phyloP scores from a whole-genome alignment of 2,329 filamentous ascomycete species.

The Alternaria consortialis region DNA sequence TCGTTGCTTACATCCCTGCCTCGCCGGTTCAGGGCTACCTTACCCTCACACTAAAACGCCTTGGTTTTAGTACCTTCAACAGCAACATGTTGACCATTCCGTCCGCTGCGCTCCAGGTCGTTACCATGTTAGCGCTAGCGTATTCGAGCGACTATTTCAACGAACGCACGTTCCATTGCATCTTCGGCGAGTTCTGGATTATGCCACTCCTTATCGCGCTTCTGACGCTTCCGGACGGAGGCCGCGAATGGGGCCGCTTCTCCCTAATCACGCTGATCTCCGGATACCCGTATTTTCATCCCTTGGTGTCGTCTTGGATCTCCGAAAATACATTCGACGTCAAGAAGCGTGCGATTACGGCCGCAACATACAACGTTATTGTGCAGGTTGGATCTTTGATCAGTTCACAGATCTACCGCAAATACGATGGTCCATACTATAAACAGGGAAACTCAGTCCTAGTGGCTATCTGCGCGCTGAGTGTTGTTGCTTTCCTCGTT shows the following conservation, averaged over 20 bases:
- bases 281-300: constrained; percentile 59
- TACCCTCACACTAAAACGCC: constrained; percentile 50
- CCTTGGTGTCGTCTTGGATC: constrained; percentile 68
- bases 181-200: constrained; percentile 54
- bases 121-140: constrained; percentile 56
- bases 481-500: constrained; percentile 61
- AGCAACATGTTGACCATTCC: constrained; percentile 54
- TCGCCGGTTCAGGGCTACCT: constrained; percentile 52
- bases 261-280: constrained; percentile 51
- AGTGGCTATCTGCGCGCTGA: constrained; percentile 60
- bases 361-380: constrained; percentile 68
- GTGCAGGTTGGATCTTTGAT: constrained; percentile 54
- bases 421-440: constrained; percentile 64
- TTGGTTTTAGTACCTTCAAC: constrained; percentile 55
- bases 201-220: constrained; percentile 54
- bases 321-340: constrained; percentile 71
- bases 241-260: constrained; percentile 52
- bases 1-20: constrained; percentile 49
- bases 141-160: constrained; percentile 61
- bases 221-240: constrained; percentile 43
- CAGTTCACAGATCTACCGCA: constrained; percentile 59
- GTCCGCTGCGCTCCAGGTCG: constrained; percentile 59
- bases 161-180: constrained; percentile 60
- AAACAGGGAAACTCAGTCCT: constrained; percentile 62
- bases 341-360: constrained; percentile 68